Base-by-base conservation (phyloP, 2,329 filamentous ascomycete genomes). In the Paradendryphiella salina region DNA sequence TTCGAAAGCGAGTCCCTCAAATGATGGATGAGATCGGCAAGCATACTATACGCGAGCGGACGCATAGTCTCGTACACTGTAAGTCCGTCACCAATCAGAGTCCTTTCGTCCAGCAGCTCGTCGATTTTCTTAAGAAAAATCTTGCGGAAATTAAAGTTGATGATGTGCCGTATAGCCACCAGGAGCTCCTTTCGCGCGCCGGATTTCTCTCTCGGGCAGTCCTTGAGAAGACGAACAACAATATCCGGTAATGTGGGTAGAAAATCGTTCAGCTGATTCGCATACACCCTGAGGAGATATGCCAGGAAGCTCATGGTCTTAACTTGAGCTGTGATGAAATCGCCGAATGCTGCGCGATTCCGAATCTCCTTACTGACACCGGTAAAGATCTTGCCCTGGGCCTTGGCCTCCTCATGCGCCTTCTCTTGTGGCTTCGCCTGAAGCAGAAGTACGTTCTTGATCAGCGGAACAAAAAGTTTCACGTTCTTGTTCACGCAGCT, bases 301-400 rank as follows among this genome's bases (percentile, higher is more conserved):
- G 95, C 95, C 60, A 99, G 73, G 66, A 99, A 99, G 66, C 92
- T 97, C 93, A 99, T 97, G 0, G 93, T 97, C 79, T 99, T 97
- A 13, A 99, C 94, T 72, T 99, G 95, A 1, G 93, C 91, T 0
- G 91, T 97, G 59, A 99, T 95, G 61, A 97, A 96, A 65, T 99
- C 95, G 29, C 93, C 94, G 76, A 97, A 99, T 0, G 92, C 93
- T 10, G 88, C 88, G 50, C 92, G 82, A 64, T 97, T 96, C 75
- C 90, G 93, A 67, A 99, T 96, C 50, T 90, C 89, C 39, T 89
- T 89, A 75, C 90, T 96, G 45, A 99, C 90, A 1, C 94, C 93
- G 0, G 90, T 94, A 68, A 97, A 96, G 11, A 96, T 88, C 28
- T 86, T 88, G 13, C 87, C 87, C 64, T 85, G 87, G 0, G 85